Evolutionary conservation across 2,329 filamentous ascomycete species (phyloP), one percentile per base, ranked within the genome.

Genomic region (Ceratocystiopsis sp.): DNA sequence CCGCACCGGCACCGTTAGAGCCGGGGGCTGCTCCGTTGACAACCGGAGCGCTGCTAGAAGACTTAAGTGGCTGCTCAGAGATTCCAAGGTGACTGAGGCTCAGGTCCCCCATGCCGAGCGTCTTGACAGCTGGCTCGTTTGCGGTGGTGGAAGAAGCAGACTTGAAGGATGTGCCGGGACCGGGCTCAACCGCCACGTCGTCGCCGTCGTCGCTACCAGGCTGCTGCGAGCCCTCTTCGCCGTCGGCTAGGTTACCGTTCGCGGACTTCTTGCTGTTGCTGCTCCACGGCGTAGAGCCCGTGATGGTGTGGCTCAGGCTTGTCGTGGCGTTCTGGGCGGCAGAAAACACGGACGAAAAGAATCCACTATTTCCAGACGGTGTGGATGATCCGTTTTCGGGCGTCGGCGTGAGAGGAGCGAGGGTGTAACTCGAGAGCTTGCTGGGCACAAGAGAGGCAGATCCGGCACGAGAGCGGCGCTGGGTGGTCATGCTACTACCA

Each of bases 291-390:
- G 68, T 67, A 4, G 69, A 72, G 56, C 77, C 87, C 40, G 75
- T 74, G 39, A 95, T 79, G 40, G 78, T 84, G 49, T 73, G 84
- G 51, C 72, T 84, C 5, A 87, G 59, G 16, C 75, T 78, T 50
- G 67, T 85, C 14, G 87, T 86, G 37, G 89, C 89, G 69, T 81
- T 95, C 60, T 96, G 89, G 16, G 91, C 91, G 38, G 81, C 89
- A 36, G 85, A 89, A 50, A 98, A 76, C 56, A 98, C 83, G 21
- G 84, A 87, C 5, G 85, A 93, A 61, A 98, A 96, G 64, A 98
- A 96, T 1, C 86, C 79, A 35, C 71, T 66, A 43, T 29, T 29
- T 29, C 73, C 69, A 29, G 72, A 75, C 54, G 50, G 66, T 42
- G 48, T 61, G 48, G 48, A 60, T 4, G 60, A 55, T 52, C 78